phyloP scores from a whole-genome alignment of 2,329 filamentous ascomycete species.

The Alternaria sp. region DNA sequence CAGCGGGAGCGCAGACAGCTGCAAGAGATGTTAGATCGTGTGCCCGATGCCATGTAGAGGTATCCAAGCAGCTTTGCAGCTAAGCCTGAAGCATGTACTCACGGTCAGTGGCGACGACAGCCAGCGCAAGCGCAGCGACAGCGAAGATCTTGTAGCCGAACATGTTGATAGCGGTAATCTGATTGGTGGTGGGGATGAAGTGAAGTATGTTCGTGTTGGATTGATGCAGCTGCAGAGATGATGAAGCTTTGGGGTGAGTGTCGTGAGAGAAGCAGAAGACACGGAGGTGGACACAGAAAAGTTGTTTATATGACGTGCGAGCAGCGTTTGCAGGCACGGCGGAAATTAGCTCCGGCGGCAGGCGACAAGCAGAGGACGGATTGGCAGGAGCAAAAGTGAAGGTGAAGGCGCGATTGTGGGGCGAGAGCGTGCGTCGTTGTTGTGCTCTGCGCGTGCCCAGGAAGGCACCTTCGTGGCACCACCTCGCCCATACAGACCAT shows the following conservation, averaged over 20 bases:
- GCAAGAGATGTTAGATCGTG: conserved; percentile 17
- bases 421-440: conserved; percentile 3
- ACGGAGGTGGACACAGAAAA: conserved; percentile 6
- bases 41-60: neutral
- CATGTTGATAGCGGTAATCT: conserved; percentile 31
- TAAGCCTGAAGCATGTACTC: conserved; percentile 3
- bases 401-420: conserved; percentile 20
- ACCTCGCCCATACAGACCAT: conserved; percentile 12
- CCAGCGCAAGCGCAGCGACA: conserved; percentile 25
- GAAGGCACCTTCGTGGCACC: conserved; percentile 21
- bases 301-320: conserved; percentile 20
- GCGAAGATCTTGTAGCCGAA: conserved; percentile 34
- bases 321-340: conserved; percentile 13
- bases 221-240: conserved; percentile 34
- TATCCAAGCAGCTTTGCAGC: neutral
- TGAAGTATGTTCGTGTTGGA: conserved; percentile 24
- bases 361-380: neutral
- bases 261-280: conserved; percentile 13
- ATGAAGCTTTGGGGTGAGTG: conserved; percentile 15
- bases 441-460: conserved; percentile 10
- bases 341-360: conserved; percentile 1
- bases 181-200: conserved; percentile 14
- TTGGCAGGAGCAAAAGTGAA: conserved; percentile 4
- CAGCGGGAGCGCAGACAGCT: conserved; percentile 22
- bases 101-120: conserved; percentile 28